Percentiles rank a stretch among this genome's conserved stretches.
Evolutionary conservation across 768 basidiomycete species (phyloP).

Genomic region (Omphalotus guepiniiformis): DNA sequence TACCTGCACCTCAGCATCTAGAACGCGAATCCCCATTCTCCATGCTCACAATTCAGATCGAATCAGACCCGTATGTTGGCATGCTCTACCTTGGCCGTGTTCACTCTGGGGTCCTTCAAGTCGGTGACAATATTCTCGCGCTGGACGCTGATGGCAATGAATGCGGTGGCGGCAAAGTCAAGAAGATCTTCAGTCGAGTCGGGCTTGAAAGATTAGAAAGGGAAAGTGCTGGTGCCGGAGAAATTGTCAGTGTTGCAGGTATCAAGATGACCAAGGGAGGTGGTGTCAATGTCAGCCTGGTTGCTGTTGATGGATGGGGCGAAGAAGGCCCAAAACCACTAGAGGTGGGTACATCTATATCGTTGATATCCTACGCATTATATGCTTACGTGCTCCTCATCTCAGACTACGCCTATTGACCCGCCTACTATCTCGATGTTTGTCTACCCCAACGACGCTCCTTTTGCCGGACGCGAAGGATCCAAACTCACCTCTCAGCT

Average conservation of each 20-base stretch:
- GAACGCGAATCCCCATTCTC: constrained; percentile 37
- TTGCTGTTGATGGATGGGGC: constrained; percentile 41
- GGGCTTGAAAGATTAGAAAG: constrained; percentile 42
- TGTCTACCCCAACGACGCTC: constrained; percentile 44
- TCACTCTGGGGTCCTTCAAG: constrained; percentile 33
- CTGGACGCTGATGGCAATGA: constrained; percentile 39
- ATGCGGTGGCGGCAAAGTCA: constrained; percentile 47
- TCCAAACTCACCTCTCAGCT: constrained; percentile 46
- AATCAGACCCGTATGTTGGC: constrained; percentile 47
- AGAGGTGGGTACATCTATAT: constrained; percentile 25
- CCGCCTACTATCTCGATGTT: constrained; percentile 47
- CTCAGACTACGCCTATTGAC: constrained; percentile 42
- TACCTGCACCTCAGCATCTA: constrained; percentile 36
- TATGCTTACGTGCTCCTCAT: neutral
- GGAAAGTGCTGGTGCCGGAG: constrained; percentile 41
- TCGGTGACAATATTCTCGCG: constrained; percentile 37
- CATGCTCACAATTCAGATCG: constrained; percentile 51
- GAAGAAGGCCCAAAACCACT: constrained; percentile 35
- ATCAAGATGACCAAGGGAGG: constrained; percentile 33
- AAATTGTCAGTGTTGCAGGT: constrained; percentile 46
- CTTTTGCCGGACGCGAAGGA: constrained; percentile 42
- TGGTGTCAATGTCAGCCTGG: constrained; percentile 43
- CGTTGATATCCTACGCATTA: neutral
- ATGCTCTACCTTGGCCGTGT: constrained; percentile 44
- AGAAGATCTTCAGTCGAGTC: constrained; percentile 35